Evolutionary conservation across 495 filamentous ascomycete genomes (phyloP), one percentile per base, ranked within the genome.

Genomic region (Penicillium roqueforti): DNA sequence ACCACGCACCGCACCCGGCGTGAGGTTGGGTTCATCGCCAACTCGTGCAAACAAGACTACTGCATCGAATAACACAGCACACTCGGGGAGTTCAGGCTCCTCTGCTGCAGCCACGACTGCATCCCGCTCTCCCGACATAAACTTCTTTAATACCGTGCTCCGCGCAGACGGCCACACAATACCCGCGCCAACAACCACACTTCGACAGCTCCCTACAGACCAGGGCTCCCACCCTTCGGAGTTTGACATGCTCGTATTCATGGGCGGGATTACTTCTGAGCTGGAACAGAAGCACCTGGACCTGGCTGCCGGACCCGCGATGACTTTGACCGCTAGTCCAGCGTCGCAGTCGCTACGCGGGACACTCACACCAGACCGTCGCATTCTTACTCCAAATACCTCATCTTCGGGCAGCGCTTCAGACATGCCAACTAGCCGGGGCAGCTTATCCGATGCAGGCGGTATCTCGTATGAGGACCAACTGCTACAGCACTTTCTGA

Each of bases 171-270:
- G 66, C 23, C 61, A 58, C 20, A 41, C 55, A 1, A 62, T 60
- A 16, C 46, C 61, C 2, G 50, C 62, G 26, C 16, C 56, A 28
- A 34, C 31, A n/a, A 14, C 31, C 4, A 50, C 47, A 22, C 45
- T 56, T 8, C 51, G 47, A 43, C 53, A 52, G 37, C 54, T 55
- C 8, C 45, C 47, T 4, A 11, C 45, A 1, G 63, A 68, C 8
- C 51, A 58, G 49, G 57, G 55, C 28, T 46, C 52, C 16, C n/a
- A 34, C 7, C 31, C 13, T 34, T 38, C 58, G 11, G 60, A 61
- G 14, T 74, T 74, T 41, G 71, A 74, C 48, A 73, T 74, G 64
- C 69, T 74, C 26, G 62, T 62, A 1, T 73, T 72, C 40, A 74
- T 74, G 52, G 71, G 69, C 29, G 69, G 66, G 6, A 70, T 74